phyloP scores from a whole-genome alignment of 768 basidiomycete genomes.

The Boletales sp. region DNA sequence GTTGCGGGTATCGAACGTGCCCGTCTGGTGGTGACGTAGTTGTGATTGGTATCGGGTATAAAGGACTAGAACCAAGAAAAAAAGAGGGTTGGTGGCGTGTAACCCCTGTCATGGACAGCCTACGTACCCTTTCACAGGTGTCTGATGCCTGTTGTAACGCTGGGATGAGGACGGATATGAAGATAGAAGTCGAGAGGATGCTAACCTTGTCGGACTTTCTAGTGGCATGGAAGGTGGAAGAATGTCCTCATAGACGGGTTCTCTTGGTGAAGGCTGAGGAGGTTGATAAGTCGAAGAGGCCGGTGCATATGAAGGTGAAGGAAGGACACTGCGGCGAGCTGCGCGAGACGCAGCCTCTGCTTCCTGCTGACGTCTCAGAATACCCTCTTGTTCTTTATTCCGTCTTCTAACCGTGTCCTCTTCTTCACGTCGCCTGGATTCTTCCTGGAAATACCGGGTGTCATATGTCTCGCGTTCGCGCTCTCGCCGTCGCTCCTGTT shows the following conservation, averaged over 20 bases:
- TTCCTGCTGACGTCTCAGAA: slow-evolving; percentile 56
- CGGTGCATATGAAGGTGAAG: slow-evolving; percentile 26
- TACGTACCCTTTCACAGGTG: slow-evolving; percentile 36
- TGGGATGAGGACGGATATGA: slow-evolving; percentile 34
- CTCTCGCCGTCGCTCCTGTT: slow-evolving; percentile 23
- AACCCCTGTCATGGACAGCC: slow-evolving; percentile 1
- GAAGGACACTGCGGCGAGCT: slow-evolving; percentile 35
- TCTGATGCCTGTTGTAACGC: slow-evolving; percentile 22
- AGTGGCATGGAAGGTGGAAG: slow-evolving; percentile 51
- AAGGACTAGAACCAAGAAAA: slow-evolving; percentile 22
- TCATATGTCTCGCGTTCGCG: slow-evolving; percentile 23
- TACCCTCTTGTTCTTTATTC: slow-evolving; percentile 53
- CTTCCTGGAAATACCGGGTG: slow-evolving; percentile 40
- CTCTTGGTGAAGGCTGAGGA: slow-evolving; percentile 26
- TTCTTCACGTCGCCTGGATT: slow-evolving; percentile 43
- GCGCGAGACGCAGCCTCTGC: slow-evolving; percentile 48
- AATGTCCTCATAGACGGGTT: slow-evolving; percentile 28
- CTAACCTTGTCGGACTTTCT: slow-evolving; percentile 58
- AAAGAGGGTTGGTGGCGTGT: slow-evolving; percentile 12
- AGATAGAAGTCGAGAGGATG: slow-evolving; percentile 36
- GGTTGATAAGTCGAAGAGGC: slow-evolving; percentile 36
- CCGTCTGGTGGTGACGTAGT: slow-evolving; percentile 57
- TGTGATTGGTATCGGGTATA: slow-evolving; percentile 58
- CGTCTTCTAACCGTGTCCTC: slow-evolving; percentile 44
- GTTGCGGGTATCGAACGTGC: slow-evolving; percentile 56